Base-by-base conservation (phyloP, 176 grass and related monocot species). In the Ananas comosus region DNA sequence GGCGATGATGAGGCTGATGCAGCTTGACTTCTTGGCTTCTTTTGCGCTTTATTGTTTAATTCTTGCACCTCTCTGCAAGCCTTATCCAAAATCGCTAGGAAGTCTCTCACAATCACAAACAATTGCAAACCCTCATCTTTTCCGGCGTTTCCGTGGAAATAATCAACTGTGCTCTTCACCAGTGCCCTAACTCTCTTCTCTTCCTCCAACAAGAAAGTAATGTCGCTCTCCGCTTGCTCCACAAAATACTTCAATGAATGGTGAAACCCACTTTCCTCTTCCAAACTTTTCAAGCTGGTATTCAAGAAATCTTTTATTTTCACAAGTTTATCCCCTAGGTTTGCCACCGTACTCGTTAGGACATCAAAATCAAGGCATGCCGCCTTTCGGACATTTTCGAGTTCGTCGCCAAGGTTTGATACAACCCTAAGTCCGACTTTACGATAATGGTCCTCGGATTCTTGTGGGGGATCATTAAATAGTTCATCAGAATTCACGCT, bases 101-200 rank as follows among this genome's bases (percentile, higher is more conserved):
- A 93, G 66, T 99, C 84, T 25, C 89, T 73, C 19, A 93, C 84
- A 10, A 99, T 64, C 22, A 90, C 85, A 75, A 99, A 99, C 74
- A 99, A 83, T 13, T 78, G 78, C 21, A 99, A 71, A 8, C 89
- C 87, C 72, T 99, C 94, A 3, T 93, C 94, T 67, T 99, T 99
- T 11, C 79, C 82, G 13, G 80, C 58, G 64, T 69, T 93, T 3
- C 88, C 88, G 12, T 92, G 89, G 73, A 97, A 97, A 82, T 73
- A 97, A 71, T 90, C 72, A 0, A 75, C 82, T 11, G 87, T 97
- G 17, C 58, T 68, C 57, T 79, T 80, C 6, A 99, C 87, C 72
- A 93, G 61, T 2, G 63, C 70, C 63, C 72, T 78, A 75, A 87
- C 82, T 87, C 78, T 93, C 63, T 93, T 93, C 63, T 99, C 94